Conservation (phyloP, 2,329 filamentous ascomycete species). For the Penicillium oxalicum region DNA sequence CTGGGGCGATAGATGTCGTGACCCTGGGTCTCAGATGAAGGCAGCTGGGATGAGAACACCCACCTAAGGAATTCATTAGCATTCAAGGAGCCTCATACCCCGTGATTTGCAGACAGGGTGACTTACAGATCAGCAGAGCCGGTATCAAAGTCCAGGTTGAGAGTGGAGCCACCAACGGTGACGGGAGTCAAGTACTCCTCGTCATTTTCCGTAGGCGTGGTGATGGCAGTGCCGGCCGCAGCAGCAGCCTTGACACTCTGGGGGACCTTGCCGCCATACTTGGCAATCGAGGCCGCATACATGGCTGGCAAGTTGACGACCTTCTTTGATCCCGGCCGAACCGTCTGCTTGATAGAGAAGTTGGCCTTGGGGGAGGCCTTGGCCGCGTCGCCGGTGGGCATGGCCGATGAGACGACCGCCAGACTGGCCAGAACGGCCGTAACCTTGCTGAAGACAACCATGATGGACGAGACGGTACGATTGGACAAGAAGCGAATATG, state of each 20-base stretch:
- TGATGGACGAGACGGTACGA: constrained; percentile 14
- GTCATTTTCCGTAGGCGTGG: constrained; percentile 47
- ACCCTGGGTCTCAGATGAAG: constrained; percentile 43
- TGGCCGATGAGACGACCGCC: constrained; percentile 24
- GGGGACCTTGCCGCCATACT: constrained; percentile 29
- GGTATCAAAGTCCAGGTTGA: constrained; percentile 67
- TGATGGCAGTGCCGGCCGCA: constrained; percentile 29
- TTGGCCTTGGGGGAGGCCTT: constrained; percentile 27
- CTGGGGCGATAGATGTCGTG: constrained; percentile 56
- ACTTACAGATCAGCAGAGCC: constrained; percentile 61
- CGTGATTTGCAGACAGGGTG: background rate
- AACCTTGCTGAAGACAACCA: constrained; percentile 33
- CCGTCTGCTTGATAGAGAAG: constrained; percentile 30
- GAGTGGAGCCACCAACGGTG: constrained; percentile 55
- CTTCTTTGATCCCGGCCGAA: constrained; percentile 15
- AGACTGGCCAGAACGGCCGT: constrained; percentile 24
- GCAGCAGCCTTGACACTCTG: constrained; percentile 27
- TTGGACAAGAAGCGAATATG: constrained; percentile 6
- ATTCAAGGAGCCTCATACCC: background rate
- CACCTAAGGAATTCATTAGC: constrained; percentile 55
- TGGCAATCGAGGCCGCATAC: constrained; percentile 25
- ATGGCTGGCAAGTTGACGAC: constrained; percentile 25
- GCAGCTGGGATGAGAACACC: constrained; percentile 45
- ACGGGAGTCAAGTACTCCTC: constrained; percentile 58
- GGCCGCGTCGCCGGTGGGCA: constrained; percentile 21